Evolutionary conservation across 768 basidiomycete genomes (phyloP).

Genomic region (Infundibulicybe gibba): DNA sequence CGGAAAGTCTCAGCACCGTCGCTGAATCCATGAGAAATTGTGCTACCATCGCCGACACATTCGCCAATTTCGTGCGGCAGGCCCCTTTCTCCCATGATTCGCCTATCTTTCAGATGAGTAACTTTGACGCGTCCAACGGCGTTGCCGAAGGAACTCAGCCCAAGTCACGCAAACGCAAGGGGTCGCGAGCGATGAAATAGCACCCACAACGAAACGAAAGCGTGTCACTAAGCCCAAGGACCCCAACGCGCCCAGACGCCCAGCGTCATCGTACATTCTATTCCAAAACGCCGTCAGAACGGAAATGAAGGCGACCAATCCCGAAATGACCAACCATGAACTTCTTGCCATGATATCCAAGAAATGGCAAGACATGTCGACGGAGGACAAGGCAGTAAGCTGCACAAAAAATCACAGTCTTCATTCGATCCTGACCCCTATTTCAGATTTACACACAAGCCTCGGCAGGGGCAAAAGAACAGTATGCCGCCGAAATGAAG

Average conservation of each 20-base stretch:
- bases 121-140: conserved; percentile 10
- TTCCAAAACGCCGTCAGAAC: conserved; percentile 91
- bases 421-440: too few relatives aligned
- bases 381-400: conserved; percentile 73
- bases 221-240: conserved; percentile 73
- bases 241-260: conserved; percentile 92
- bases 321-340: conserved; percentile 65
- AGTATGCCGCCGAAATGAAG: conserved; percentile 60
- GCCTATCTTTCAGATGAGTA: not conserved
- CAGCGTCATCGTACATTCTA: conserved; percentile 87
- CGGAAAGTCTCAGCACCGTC: conserved; percentile 47
- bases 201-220: conserved; percentile 47
- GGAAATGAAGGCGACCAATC: conserved; percentile 62
- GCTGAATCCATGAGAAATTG: conserved; percentile 64
- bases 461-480: conserved; percentile 56
- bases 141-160: conserved; percentile 12
- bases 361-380: conserved; percentile 67
- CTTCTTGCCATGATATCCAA: conserved; percentile 68
- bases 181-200: conserved; percentile 34
- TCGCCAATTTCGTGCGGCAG: conserved; percentile 45
- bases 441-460: conserved; percentile 50
- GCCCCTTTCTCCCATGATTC: conserved; percentile 8
- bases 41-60: conserved; percentile 57
- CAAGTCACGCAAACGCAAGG: conserved; percentile 53
- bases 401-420: conserved; percentile 8